These are phyloP conservation scores for Colletotrichum trifolii DNA, from an alignment of 2,329 filamentous ascomycete genomes.

Conservation along the genomic window DNA sequence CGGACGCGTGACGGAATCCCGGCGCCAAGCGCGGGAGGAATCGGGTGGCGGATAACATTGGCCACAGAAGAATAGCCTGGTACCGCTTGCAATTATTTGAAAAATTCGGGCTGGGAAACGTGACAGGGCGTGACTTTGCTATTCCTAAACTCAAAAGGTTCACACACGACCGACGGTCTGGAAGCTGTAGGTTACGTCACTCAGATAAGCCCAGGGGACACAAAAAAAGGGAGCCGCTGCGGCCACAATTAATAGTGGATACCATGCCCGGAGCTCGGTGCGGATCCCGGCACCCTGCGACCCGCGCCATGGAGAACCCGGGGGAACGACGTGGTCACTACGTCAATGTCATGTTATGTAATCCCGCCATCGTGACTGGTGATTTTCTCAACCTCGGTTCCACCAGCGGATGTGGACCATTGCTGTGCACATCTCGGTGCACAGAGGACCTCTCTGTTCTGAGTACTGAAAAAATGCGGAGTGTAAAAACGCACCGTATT, in stretches of 20 bases:
- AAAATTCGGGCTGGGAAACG: too few species aligned
- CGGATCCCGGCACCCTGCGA: conserved; percentile 16
- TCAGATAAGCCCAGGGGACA: too few species aligned
- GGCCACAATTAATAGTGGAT: neutral
- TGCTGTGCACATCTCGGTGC: neutral
- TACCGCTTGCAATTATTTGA: too few species aligned
- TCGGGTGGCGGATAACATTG: conserved; percentile 11
- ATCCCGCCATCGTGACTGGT: conserved; percentile 19
- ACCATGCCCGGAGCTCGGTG: conserved; percentile 20
- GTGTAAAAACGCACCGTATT: too few species aligned
- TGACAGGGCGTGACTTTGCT: too few species aligned
- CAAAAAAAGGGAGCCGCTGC: too few species aligned
- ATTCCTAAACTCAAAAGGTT: too few species aligned
- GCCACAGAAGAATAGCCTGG: too few species aligned
- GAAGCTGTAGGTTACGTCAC: too few species aligned
- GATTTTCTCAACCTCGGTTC: neutral
- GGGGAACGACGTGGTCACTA: too few species aligned
- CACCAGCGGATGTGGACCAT: neutral
- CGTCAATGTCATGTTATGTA: conserved; percentile 19
- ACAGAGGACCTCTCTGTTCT: neutral
- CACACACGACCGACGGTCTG: too few species aligned
- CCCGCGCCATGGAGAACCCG: too few species aligned
- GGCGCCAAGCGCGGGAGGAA: conserved; percentile 13
- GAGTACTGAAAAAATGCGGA: neutral
- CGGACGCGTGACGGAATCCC: neutral